Evolutionary conservation across 768 basidiomycete species (phyloP).

Genomic region (Lyophyllum decastes): DNA sequence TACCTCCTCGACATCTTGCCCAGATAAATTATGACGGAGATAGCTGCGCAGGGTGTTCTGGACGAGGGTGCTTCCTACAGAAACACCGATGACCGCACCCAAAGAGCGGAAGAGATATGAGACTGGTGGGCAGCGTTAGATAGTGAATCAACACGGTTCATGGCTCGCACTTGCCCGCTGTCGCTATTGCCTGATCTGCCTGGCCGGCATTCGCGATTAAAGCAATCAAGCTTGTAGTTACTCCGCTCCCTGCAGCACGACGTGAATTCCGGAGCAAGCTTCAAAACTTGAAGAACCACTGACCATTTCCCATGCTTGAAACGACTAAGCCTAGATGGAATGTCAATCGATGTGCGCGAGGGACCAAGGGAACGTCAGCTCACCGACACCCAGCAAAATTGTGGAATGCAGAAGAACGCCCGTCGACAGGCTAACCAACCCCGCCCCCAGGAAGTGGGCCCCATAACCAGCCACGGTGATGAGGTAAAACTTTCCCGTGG

Average conservation of each 20-base stretch:
- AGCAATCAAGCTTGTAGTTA: slow-evolving; percentile 60
- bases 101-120: slow-evolving; percentile 70
- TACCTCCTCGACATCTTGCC: slow-evolving; percentile 56
- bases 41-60: slow-evolving; percentile 49
- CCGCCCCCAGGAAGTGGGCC: slow-evolving; percentile 37
- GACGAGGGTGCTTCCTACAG: slow-evolving; percentile 56
- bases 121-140: slow-evolving; percentile 31
- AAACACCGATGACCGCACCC: slow-evolving; percentile 58
- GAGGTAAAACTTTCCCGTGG: slow-evolving; percentile 57
- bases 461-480: slow-evolving; percentile 47
- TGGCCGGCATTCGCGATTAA: slow-evolving; percentile 65
- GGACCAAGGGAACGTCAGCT: slow-evolving; percentile 12
- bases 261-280: background rate
- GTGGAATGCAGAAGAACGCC: slow-evolving; percentile 39
- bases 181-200: slow-evolving; percentile 64
- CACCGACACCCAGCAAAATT: slow-evolving; percentile 42
- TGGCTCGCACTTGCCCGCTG: slow-evolving; percentile 44
- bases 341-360: background rate
- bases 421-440: slow-evolving; percentile 37
- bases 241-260: slow-evolving; percentile 41
- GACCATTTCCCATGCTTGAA: slow-evolving; percentile 42
- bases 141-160: background rate
- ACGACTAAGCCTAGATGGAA: slow-evolving; percentile 32
- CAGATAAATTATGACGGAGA: slow-evolving; percentile 42
- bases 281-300: background rate